phyloP scores from a whole-genome alignment of 2,329 filamentous ascomycete species.

The Tolypocladium album region DNA sequence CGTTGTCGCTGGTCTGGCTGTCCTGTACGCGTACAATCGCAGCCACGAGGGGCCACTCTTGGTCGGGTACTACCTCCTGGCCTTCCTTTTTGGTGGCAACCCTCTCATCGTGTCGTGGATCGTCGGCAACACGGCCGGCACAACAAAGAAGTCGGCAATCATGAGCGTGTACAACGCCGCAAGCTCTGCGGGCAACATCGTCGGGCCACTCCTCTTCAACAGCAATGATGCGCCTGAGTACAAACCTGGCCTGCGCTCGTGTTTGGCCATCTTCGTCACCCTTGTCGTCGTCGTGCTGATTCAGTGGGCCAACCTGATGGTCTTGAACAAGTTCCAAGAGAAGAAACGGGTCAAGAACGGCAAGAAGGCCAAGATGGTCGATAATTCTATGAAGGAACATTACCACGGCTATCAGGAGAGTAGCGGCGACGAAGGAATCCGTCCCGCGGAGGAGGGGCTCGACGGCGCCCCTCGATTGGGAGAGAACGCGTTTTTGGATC shows the following conservation, averaged over 20 bases:
- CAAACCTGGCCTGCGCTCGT: slow-evolving; percentile 42
- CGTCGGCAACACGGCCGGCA: slow-evolving; percentile 56
- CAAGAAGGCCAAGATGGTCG: slow-evolving; percentile 47
- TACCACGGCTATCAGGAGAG: slow-evolving; percentile 23
- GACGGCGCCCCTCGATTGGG: slow-evolving; percentile 24
- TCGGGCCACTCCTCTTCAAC: slow-evolving; percentile 54
- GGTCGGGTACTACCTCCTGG: slow-evolving; percentile 53
- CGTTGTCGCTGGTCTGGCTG: slow-evolving; percentile 46
- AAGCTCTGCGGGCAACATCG: slow-evolving; percentile 52
- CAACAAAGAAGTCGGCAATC: slow-evolving; percentile 54
- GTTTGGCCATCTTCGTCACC: slow-evolving; percentile 42
- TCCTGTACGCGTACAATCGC: slow-evolving; percentile 44
- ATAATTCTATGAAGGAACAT: slow-evolving; percentile 47
- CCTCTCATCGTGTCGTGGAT: slow-evolving; percentile 60
- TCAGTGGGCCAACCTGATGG: slow-evolving; percentile 42
- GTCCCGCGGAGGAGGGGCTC: slow-evolving; percentile 11
- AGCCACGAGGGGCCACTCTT: slow-evolving; percentile 31
- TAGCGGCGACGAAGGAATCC: slow-evolving; percentile 1
- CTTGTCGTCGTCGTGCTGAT: slow-evolving; percentile 40
- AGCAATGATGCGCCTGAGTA: slow-evolving; percentile 47
- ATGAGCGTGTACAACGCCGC: slow-evolving; percentile 56
- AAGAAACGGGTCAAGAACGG: slow-evolving; percentile 44
- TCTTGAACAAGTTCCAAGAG: slow-evolving; percentile 47
- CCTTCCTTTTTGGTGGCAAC: slow-evolving; percentile 56
- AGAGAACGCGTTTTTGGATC: slow-evolving; percentile 43